A percentile compares a stretch with the other conserved stretches of the same genome.
Conservation (phyloP, 371 early-diverging fungal species). For the Rhizopus delemar region DNA sequence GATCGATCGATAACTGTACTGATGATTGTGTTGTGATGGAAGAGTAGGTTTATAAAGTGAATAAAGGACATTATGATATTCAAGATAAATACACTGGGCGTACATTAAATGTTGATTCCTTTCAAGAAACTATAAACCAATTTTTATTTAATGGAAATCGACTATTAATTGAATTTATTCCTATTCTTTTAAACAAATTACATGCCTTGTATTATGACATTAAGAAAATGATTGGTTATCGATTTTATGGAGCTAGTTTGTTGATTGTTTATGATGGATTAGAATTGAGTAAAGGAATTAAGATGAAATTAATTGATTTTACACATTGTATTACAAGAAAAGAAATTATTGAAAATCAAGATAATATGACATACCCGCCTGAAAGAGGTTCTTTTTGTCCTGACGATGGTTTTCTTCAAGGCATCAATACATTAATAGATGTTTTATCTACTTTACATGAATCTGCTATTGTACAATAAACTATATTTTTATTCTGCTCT, state of each 20-base stretch:
- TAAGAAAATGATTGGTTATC: constrained; percentile 66
- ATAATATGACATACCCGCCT: constrained; percentile 59
- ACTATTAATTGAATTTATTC: constrained; percentile 71
- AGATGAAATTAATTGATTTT: constrained; percentile 88
- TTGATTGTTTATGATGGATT: constrained; percentile 48
- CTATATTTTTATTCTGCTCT: constrained; percentile 31
- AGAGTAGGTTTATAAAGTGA: constrained; percentile 10
- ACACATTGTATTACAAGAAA: constrained; percentile 67
- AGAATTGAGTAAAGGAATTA: constrained; percentile 34
- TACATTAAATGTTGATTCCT: constrained; percentile 68
- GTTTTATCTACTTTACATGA: constrained; percentile 56
- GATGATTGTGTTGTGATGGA: not conserved
- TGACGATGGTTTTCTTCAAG: constrained; percentile 70
- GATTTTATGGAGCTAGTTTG: constrained; percentile 89
- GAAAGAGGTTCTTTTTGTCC: constrained; percentile 52
- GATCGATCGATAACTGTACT: not conserved
- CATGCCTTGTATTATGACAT: constrained; percentile 67
- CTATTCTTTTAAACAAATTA: constrained; percentile 70
- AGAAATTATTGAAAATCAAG: constrained; percentile 23
- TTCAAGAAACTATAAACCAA: constrained; percentile 69
- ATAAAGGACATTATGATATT: constrained; percentile 49
- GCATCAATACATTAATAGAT: constrained; percentile 62
- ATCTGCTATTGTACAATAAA: not conserved
- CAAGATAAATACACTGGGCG: constrained; percentile 93
- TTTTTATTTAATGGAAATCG: constrained; percentile 74